phyloP scores from a whole-genome alignment of 257 asterid species.

The Gardenia jasminoides region DNA sequence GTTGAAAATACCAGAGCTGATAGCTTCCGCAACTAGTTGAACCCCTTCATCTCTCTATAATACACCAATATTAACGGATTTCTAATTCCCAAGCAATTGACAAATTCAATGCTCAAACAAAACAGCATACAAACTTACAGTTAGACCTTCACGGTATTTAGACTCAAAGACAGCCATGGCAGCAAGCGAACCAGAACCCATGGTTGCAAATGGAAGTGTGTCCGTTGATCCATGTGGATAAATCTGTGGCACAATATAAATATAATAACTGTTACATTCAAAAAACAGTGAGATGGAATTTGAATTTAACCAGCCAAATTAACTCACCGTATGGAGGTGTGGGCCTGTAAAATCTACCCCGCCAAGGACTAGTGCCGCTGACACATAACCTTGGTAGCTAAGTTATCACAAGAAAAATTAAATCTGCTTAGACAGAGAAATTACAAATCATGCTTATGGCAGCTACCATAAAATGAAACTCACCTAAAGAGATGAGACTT shows the following conservation, averaged over 20 bases:
- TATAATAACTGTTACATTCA: slow-evolving; percentile 8
- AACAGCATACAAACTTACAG: slow-evolving; percentile 46
- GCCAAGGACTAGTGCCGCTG: slow-evolving; percentile 95
- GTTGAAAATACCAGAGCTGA: slow-evolving; percentile 86
- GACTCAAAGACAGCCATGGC: slow-evolving; percentile 95
- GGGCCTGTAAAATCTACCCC: slow-evolving; percentile 96
- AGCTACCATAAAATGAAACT: slow-evolving; percentile 19
- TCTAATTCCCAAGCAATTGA: slow-evolving; percentile 4
- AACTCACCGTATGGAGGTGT: slow-evolving; percentile 88
- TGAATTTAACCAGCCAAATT: background rate
- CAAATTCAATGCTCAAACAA: background rate
- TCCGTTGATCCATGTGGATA: slow-evolving; percentile 99
- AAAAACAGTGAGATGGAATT: background rate
- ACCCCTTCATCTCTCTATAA: slow-evolving; percentile 87
- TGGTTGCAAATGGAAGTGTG: slow-evolving; percentile 92
- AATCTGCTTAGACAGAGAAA: slow-evolving; percentile 12
- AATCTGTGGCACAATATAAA: slow-evolving; percentile 46
- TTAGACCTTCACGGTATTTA: slow-evolving; percentile 76
- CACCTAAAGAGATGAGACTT: slow-evolving; percentile 90
- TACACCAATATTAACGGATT: slow-evolving; percentile 13
- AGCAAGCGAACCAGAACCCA: slow-evolving; percentile 99
- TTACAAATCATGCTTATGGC: slow-evolving; percentile 7
- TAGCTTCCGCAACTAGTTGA: slow-evolving; percentile 80
- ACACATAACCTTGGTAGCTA: slow-evolving; percentile 85
- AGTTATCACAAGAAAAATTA: slow-evolving; percentile 16